These are phyloP conservation scores for Mesotaenium endlicherianum DNA, from an alignment of 139 green algal species.

Conservation along the genomic window DNA sequence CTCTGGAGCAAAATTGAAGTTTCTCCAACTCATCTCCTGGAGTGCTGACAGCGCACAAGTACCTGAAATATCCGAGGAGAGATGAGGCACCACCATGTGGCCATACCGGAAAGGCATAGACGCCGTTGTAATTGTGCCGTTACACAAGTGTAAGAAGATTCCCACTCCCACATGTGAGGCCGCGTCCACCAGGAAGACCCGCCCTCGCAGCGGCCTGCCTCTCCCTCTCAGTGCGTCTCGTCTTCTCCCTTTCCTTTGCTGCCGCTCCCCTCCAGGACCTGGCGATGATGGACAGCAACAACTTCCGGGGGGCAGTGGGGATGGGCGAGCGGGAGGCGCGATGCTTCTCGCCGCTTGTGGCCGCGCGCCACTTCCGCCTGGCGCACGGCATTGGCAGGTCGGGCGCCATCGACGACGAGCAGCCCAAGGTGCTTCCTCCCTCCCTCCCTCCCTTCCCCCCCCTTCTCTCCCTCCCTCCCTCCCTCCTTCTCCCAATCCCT, in stretches of 20 bases:
- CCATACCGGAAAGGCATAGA: neutral
- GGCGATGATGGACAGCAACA: slow-evolving; percentile 94
- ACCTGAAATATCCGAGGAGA: no score
- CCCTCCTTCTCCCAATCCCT: neutral
- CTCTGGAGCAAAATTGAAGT: no score
- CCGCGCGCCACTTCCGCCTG: slow-evolving; percentile 71
- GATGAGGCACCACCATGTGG: neutral
- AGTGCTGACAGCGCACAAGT: no score
- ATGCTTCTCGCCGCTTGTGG: slow-evolving; percentile 76
- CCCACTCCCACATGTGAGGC: no score
- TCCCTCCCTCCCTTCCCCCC: neutral
- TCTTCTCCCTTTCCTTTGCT: neutral
- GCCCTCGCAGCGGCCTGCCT: neutral
- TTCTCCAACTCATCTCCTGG: no score
- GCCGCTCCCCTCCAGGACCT: slow-evolving; percentile 65
- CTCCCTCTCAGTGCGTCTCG: neutral
- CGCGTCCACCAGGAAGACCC: no score
- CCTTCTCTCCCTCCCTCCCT: neutral
- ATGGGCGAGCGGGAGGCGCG: slow-evolving; percentile 90
- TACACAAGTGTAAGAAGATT: neutral
- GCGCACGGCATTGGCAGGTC: slow-evolving; percentile 89
- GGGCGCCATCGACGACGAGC: slow-evolving; percentile 88
- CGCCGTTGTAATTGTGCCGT: no score
- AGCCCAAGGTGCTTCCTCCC: slow-evolving; percentile 76
- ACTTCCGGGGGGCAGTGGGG: slow-evolving; percentile 86